These are phyloP conservation scores for Parachlorella kessleri DNA, from an alignment of 139 green algal genomes.

Conservation along the genomic window DNA sequence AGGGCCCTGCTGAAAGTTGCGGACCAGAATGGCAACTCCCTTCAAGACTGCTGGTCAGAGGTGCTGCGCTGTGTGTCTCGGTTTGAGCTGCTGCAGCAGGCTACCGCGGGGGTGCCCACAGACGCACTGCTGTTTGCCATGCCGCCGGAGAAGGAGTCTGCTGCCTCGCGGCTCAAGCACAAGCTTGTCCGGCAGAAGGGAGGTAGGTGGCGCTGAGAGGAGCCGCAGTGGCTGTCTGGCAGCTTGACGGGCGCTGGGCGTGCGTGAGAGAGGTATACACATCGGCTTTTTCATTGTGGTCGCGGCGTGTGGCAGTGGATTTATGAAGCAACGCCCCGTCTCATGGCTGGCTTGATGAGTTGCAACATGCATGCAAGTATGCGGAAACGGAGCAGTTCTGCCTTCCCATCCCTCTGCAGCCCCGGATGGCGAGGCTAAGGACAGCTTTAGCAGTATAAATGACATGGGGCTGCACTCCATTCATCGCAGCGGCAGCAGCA, in stretches of 20 bases:
- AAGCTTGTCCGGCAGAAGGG: neutral
- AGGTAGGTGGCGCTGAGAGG: neutral
- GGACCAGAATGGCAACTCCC: conserved; percentile 73
- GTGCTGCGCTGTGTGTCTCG: conserved; percentile 92
- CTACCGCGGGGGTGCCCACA: conserved; percentile 80
- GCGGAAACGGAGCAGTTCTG: too few species aligned
- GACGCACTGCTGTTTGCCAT: conserved; percentile 86
- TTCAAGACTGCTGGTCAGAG: conserved; percentile 86
- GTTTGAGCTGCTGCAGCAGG: conserved; percentile 92
- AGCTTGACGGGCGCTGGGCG: too few species aligned
- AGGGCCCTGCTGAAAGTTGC: conserved; percentile 78
- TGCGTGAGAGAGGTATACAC: too few species aligned
- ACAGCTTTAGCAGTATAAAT: conserved; percentile 18
- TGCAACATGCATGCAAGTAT: too few species aligned
- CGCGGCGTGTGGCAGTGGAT: too few species aligned
- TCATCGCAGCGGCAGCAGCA: conserved; percentile 9
- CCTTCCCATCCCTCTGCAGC: neutral
- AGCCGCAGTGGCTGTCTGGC: too few species aligned
- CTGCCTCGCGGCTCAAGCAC: conserved; percentile 30
- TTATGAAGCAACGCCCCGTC: too few species aligned
- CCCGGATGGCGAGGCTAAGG: neutral
- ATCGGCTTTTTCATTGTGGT: too few species aligned
- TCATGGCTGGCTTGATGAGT: too few species aligned
- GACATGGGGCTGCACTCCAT: conserved; percentile 53
- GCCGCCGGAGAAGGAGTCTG: conserved; percentile 6